Base-by-base conservation (phyloP, 1,139 yeast genomes). In the Wickerhamiella pararugosa region DNA sequence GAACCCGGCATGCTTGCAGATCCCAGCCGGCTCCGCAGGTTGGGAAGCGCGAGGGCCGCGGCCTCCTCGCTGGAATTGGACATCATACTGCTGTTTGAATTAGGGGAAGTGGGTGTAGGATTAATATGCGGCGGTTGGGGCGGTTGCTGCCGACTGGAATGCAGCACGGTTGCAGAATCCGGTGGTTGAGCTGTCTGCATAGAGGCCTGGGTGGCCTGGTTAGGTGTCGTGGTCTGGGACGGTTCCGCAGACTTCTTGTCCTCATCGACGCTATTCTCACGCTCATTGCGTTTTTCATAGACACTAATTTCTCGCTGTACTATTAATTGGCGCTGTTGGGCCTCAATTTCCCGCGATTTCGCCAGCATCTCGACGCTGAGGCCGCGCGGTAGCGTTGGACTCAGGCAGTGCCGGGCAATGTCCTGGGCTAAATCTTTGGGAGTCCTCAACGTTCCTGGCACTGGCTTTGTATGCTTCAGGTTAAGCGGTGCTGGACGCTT, bases 391-490 rank as follows among this genome's bases (percentile, higher is more conserved):
- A 45, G 33, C 4, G 48, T 44, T 2, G 50, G 49, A 9, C 43
- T 37, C 27, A 47, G 40, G 43, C 49, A 46, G 32, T 47, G 50
- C 27, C 37, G 30, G 4, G 49, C 48, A 25, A 47, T 43, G 35
- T 41, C 44, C 39, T 41, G 42, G 7, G 43, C 44, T 5, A 44
- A 29, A 26, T 43, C 38, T 8, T 33, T 29, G 5, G 40, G 39
- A 11, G 45, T 39, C n/a, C 37, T 40, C 11, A 40, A 28, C 2
- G 41, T 38, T 3, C 42, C 42, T 6, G 45, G 41, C 21, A 43
- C 35, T 4, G 41, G 34, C 32, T 34, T 41, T 4, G 44, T 34
- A 7, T 29, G 26, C 7, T 29, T 29, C 6, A 41, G 32, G 15
- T 41, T 37, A 36, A 41, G 30, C 10, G 44, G 41, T 33, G 38